Base-by-base conservation (phyloP, 345 rosid species). In the Heritiera fomes region DNA sequence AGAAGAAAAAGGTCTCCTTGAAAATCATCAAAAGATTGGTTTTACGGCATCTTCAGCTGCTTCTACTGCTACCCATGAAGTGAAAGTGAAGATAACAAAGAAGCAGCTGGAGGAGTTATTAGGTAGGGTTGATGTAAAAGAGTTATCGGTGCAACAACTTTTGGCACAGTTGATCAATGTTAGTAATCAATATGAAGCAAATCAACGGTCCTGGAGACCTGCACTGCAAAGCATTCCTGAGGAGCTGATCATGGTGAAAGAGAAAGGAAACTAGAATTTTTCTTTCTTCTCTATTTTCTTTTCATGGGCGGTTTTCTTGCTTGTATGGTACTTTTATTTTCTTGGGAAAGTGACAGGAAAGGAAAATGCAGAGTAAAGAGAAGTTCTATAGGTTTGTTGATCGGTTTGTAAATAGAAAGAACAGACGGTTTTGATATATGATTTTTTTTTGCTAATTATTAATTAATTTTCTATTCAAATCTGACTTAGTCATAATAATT, bases 191-290 rank as follows among this genome's bases (percentile, higher is more conserved):
- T 71, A 66, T 5, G 83, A 82, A 78, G 10, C 85, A 7, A 68
- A 85, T 59, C 88, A 81, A 20, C 78, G 82, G 75, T 70, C 92
- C 0, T 91, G 94, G 94, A 84, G 87, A 77, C 94, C 94, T 32
- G 87, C 84, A 59, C 63, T 91, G n/a, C 87, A 86, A 67, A 91
- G 92, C 70, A 91, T 91, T 70, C 92, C 94, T 10, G 94, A 91
- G 80, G 67, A 63, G 47, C 8, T 52, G 23, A 70, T 15, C 60
- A 53, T 30, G 23, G 47, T 52, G 75, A 46, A 8, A 8, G 1
- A 2, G 11, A 8, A 23, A 15, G 17, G 32, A 4, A 32, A 52
- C 76, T 28, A 2, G 62, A 38, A 9, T 9, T 53, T 38, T 18
- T 55, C 68, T 32, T 72, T 72, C 43, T 2, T 41, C 50, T 59